These are phyloP conservation scores for Musa itinerans DNA, from an alignment of 176 grass and related monocot genomes.

Conservation along the genomic window DNA sequence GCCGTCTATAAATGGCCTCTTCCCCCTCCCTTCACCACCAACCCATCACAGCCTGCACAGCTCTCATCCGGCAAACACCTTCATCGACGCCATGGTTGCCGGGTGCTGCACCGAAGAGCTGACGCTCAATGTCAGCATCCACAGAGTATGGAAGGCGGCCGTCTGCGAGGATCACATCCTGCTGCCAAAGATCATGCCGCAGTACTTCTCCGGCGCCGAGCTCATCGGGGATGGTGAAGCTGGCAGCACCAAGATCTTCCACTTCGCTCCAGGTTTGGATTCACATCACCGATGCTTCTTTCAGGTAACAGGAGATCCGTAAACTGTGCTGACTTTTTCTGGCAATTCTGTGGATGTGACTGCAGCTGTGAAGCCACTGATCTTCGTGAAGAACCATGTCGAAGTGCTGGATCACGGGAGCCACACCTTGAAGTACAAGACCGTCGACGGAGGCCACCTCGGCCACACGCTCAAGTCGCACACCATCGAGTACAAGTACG, in stretches of 20 bases:
- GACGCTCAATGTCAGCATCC: neutral
- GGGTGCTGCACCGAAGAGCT: neutral
- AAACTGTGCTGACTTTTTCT: too few species aligned
- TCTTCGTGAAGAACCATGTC: neutral
- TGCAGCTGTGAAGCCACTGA: too few species aligned
- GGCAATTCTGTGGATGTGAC: too few species aligned
- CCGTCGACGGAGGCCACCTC: slow-evolving; percentile 14
- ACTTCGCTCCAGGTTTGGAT: neutral
- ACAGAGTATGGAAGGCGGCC: slow-evolving; percentile 9
- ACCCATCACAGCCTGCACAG: too few species aligned
- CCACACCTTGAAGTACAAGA: neutral
- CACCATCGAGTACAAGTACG: neutral
- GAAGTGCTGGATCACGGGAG: slow-evolving; percentile 14
- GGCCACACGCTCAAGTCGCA: slow-evolving; percentile 7
- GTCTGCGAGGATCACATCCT: neutral
- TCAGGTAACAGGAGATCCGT: too few species aligned
- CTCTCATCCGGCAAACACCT: too few species aligned
- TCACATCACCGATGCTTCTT: too few species aligned
- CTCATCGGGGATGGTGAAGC: neutral
- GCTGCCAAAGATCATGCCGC: neutral
- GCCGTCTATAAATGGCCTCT: too few species aligned
- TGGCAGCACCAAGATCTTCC: slow-evolving; percentile 7
- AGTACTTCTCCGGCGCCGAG: neutral
- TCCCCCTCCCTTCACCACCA: too few species aligned
- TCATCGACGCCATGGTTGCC: neutral